Percentiles rank a stretch among this genome's conserved stretches.
Conservation (phyloP, 225 moss, liverwort and hornwort genomes). For the Pleurozium schreberi region DNA sequence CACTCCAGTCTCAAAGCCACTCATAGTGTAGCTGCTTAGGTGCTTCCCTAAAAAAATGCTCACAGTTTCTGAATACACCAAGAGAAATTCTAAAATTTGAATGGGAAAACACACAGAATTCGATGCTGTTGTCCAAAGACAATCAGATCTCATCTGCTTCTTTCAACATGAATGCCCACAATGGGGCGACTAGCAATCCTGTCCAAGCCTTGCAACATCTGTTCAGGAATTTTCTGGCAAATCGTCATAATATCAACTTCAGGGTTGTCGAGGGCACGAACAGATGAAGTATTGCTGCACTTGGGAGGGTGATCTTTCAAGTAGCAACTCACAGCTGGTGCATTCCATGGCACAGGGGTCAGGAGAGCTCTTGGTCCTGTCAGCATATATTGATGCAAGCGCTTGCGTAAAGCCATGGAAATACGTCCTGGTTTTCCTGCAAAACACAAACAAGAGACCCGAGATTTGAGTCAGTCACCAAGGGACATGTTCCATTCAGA, state of each 20-base stretch:
- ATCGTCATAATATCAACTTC: not conserved
- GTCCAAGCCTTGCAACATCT: not conserved
- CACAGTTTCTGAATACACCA: too few relatives aligned
- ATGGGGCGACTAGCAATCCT: not conserved
- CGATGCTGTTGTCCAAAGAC: not conserved
- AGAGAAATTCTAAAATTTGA: not conserved
- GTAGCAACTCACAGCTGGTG: not conserved
- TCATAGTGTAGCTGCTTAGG: too few relatives aligned
- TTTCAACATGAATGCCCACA: not conserved
- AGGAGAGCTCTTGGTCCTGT: not conserved
- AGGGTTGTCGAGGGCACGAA: not conserved
- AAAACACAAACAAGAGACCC: not conserved
- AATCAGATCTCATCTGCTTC: not conserved
- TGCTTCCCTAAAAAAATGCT: too few relatives aligned
- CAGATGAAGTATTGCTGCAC: not conserved
- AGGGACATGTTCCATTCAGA: not conserved
- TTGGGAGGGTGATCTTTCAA: not conserved
- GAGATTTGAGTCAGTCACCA: not conserved
- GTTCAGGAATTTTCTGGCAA: not conserved
- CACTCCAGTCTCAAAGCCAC: too few relatives aligned
- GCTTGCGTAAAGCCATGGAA: slow-evolving; percentile 15
- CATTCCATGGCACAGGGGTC: slow-evolving; percentile 9
- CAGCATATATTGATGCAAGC: slow-evolving; percentile 12
- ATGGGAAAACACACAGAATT: not conserved
- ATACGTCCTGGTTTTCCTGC: slow-evolving; percentile 20